Percentiles rank a stretch among this genome's conserved stretches.
phyloP scores from a whole-genome alignment of 345 rosid species.

The Combretum micranthum region DNA sequence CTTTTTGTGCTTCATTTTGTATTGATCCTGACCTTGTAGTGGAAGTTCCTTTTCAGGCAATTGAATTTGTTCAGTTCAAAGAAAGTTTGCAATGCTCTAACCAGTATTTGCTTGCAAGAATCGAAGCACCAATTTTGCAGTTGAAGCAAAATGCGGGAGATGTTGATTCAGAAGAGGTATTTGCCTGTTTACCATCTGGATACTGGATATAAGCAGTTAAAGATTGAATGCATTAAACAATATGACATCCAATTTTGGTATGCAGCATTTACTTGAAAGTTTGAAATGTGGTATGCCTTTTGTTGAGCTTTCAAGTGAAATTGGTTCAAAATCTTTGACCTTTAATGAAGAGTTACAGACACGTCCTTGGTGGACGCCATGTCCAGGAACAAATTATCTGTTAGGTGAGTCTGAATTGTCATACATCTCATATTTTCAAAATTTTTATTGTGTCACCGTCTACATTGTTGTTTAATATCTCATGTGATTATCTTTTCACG shows the following conservation, averaged over 20 bases:
- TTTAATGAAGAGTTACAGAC: conserved; percentile 86
- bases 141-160: conserved; percentile 70
- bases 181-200: not conserved
- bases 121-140: conserved; percentile 68
- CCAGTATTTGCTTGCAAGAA: conserved; percentile 68
- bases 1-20: too few species aligned
- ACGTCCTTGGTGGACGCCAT: conserved; percentile 98
- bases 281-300: conserved; percentile 57
- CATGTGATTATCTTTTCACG: not conserved
- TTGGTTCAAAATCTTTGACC: conserved; percentile 56
- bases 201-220: conserved; percentile 3
- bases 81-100: conserved; percentile 71
- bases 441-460: not conserved
- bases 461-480: not conserved
- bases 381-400: conserved; percentile 68
- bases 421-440: not conserved
- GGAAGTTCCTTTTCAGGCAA: conserved; percentile 48
- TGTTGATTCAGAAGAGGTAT: conserved; percentile 76
- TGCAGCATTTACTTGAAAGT: conserved; percentile 66
- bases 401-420: conserved; percentile 43
- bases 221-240: not conserved
- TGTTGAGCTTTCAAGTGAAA: conserved; percentile 75
- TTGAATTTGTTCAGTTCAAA: conserved; percentile 95
- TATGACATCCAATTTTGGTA: not conserved
- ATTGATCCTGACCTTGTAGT: conserved; percentile 1